phyloP scores from a whole-genome alignment of 352 stramenopile genomes.

The Globisporangium lucens region DNA sequence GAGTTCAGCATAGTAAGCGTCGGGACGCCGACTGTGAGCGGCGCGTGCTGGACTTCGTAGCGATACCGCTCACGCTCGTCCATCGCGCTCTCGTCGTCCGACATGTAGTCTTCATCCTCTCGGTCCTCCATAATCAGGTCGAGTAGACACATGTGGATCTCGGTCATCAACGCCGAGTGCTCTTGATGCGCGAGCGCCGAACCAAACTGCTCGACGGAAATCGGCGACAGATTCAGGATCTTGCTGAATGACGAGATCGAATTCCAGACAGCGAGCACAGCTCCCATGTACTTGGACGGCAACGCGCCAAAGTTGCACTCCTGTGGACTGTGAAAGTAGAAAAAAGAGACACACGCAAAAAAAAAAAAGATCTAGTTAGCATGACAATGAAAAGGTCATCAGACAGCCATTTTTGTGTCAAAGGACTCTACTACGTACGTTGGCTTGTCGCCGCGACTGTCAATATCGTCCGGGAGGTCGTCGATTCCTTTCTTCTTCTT shows the following conservation, averaged over 20 bases:
- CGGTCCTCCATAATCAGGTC: conserved; percentile 77
- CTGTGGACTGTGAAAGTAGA: conserved; percentile 28
- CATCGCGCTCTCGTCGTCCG: conserved; percentile 78
- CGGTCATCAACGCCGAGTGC: conserved; percentile 51
- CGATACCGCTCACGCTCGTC: conserved; percentile 79
- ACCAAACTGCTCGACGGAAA: conserved; percentile 68
- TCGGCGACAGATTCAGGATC: conserved; percentile 51
- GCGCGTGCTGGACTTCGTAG: conserved; percentile 77
- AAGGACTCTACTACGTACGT: conserved; percentile 35
- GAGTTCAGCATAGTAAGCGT: conserved; percentile 78
- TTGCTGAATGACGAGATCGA: conserved; percentile 74
- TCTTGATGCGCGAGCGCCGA: conserved; percentile 40
- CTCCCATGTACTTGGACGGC: conserved; percentile 36
- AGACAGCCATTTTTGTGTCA: neutral
- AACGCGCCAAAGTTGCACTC: conserved; percentile 60
- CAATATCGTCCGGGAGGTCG: conserved; percentile 42
- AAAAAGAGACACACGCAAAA: neutral
- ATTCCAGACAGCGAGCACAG: conserved; percentile 74
- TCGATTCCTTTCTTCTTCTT: conserved; percentile 74
- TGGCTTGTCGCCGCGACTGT: conserved; percentile 55
- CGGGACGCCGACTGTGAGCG: conserved; percentile 73
- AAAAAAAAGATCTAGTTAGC: neutral
- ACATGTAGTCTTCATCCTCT: conserved; percentile 85
- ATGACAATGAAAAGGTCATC: neutral
- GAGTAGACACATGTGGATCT: conserved; percentile 86